Evolutionary conservation across 1,284 basidiomycete species (phyloP).

Genomic region (Marasmius fiardii): DNA sequence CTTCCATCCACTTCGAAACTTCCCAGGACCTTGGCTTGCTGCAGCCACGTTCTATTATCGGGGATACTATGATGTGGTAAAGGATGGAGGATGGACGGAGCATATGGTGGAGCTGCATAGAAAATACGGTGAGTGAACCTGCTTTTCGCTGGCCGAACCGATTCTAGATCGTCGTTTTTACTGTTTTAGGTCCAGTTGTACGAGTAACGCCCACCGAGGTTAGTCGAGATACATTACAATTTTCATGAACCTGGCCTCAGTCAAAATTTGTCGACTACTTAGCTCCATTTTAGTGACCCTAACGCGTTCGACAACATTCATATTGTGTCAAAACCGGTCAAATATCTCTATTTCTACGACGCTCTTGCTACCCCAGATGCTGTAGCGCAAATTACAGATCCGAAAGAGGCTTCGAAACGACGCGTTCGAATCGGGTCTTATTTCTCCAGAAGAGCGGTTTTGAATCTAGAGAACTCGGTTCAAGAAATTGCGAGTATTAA

Average conservation of each 20-base stretch:
- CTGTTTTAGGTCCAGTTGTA: neutral
- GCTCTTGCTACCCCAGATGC: neutral
- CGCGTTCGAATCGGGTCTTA: neutral
- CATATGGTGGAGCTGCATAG: neutral
- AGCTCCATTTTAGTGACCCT: neutral
- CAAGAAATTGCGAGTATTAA: neutral
- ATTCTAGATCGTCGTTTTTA: neutral
- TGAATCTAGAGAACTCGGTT: neutral
- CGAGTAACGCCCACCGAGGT: neutral
- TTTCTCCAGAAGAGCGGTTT: neutral
- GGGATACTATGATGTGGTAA: neutral
- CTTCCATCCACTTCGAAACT: neutral
- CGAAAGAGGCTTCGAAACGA: neutral
- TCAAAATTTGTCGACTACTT: neutral
- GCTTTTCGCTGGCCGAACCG: neutral
- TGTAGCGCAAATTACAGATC: neutral
- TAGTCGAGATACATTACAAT: too few relatives aligned
- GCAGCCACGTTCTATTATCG: neutral
- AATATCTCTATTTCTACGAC: neutral
- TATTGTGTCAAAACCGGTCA: neutral
- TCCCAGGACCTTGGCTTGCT: neutral
- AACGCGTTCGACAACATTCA: conserved; percentile 1
- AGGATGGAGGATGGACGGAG: neutral
- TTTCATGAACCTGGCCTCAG: neutral
- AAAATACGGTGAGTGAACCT: neutral